Evolutionary conservation across 2,329 filamentous ascomycete species (phyloP).

Genomic region (Aureobasidium melanogenum): DNA sequence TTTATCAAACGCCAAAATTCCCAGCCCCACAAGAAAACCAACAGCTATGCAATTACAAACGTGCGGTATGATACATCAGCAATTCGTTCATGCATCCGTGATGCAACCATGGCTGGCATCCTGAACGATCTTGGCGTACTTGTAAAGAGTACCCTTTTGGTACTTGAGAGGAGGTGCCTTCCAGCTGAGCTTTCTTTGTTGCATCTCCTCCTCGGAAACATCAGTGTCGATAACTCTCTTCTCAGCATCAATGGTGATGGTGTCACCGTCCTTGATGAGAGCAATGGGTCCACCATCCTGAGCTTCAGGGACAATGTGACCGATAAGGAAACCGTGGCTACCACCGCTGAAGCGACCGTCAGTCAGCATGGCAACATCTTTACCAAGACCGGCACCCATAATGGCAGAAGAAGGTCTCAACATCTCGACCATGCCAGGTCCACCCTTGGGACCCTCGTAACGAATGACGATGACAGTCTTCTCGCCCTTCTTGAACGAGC

Average conservation of each 20-base stretch:
- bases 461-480: slow-evolving; percentile 70
- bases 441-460: slow-evolving; percentile 79
- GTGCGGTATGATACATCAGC: not conserved
- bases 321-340: slow-evolving; percentile 86
- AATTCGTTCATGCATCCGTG: slow-evolving; percentile 35
- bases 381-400: slow-evolving; percentile 75
- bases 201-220: slow-evolving; percentile 55
- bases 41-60: slow-evolving; percentile 5
- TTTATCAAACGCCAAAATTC: slow-evolving; percentile 10
- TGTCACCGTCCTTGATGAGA: slow-evolving; percentile 69
- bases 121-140: slow-evolving; percentile 48
- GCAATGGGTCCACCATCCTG: slow-evolving; percentile 83
- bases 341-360: slow-evolving; percentile 86
- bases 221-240: slow-evolving; percentile 57
- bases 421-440: slow-evolving; percentile 94
- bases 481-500: slow-evolving; percentile 64
- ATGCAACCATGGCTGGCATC: slow-evolving; percentile 53
- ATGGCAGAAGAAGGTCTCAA: slow-evolving; percentile 80
- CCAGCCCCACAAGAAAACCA: not conserved
- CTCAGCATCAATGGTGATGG: slow-evolving; percentile 79
- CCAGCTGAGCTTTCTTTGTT: slow-evolving; percentile 42
- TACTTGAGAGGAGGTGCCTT: slow-evolving; percentile 49
- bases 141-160: slow-evolving; percentile 49
- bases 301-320: slow-evolving; percentile 86
- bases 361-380: slow-evolving; percentile 77